Evolutionary conservation across 352 stramenopile genomes (phyloP).

Genomic region (Lagenidium giganteum): DNA sequence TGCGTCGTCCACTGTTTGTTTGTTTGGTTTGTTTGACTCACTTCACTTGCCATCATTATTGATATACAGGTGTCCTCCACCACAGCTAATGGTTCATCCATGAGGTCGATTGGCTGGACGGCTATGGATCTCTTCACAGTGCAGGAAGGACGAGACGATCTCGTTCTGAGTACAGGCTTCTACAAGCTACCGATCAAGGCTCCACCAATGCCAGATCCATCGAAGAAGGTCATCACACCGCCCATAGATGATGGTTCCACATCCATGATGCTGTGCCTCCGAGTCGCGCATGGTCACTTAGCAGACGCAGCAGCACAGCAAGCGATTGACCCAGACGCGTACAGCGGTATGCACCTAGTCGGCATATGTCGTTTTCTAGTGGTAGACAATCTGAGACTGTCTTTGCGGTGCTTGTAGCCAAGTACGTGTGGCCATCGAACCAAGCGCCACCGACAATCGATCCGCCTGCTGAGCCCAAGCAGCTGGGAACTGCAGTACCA

Average conservation of each 20-base stretch:
- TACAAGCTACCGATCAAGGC: slow-evolving; percentile 36
- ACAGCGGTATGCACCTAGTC: slow-evolving; percentile 29
- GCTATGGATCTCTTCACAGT: slow-evolving; percentile 28
- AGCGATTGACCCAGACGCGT: slow-evolving; percentile 26
- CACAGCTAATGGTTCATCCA: too few relatives aligned
- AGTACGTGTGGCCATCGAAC: too few relatives aligned
- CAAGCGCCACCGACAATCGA: too few relatives aligned
- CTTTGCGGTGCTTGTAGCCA: too few relatives aligned
- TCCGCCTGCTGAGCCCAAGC: too few relatives aligned
- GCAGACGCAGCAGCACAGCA: slow-evolving; percentile 22
- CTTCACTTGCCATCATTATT: slow-evolving; percentile 1
- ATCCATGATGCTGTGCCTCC: slow-evolving; percentile 25
- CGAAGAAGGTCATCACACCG: slow-evolving; percentile 19
- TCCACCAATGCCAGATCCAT: slow-evolving; percentile 36
- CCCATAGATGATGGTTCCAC: slow-evolving; percentile 6
- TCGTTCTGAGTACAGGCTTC: slow-evolving; percentile 17
- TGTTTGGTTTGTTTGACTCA: background rate
- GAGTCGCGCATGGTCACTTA: slow-evolving; percentile 23
- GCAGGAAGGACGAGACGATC: background rate
- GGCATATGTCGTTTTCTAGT: too few relatives aligned
- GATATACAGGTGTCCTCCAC: too few relatives aligned
- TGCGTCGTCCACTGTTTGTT: slow-evolving; percentile 1
- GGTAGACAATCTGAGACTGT: too few relatives aligned
- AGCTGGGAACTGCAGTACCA: too few relatives aligned
- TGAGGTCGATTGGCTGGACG: slow-evolving; percentile 42